Evolutionary conservation across 495 filamentous ascomycete genomes (phyloP).

Genomic region (Aspergillus sparsus): DNA sequence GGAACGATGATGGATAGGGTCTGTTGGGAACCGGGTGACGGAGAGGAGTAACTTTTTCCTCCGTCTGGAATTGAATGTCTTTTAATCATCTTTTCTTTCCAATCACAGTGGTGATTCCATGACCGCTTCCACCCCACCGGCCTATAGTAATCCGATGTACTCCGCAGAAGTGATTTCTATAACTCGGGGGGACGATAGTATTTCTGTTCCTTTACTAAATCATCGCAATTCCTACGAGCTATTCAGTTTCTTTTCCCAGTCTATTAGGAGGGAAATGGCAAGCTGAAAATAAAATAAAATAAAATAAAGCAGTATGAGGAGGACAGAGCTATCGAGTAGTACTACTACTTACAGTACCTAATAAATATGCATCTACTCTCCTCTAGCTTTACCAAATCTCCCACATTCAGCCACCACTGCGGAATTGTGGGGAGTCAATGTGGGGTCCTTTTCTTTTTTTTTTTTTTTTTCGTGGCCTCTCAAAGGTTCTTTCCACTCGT

Average conservation of each 20-base stretch:
- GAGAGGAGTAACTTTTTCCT: not conserved
- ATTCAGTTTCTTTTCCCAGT: too few species aligned
- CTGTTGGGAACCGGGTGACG: not conserved
- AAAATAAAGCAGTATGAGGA: too few species aligned
- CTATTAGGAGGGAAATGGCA: too few species aligned
- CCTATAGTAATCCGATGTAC: not conserved
- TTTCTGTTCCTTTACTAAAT: too few species aligned
- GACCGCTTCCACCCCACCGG: not conserved
- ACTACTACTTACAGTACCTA: not conserved
- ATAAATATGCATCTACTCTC: not conserved
- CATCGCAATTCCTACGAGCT: too few species aligned
- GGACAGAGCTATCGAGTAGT: too few species aligned
- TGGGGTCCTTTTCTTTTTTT: not conserved
- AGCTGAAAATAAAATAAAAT: too few species aligned
- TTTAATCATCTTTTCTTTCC: too few species aligned
- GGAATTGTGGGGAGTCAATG: slow-evolving; percentile 1
- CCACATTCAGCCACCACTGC: too few species aligned
- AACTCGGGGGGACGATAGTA: too few species aligned
- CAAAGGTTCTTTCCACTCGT: too few species aligned
- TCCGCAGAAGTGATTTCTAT: too few species aligned
- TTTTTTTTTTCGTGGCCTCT: not conserved
- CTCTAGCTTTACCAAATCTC: not conserved
- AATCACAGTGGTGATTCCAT: not conserved
- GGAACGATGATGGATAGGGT: not conserved
- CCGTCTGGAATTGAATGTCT: not conserved